A percentile compares a stretch with the other conserved stretches of the same genome.
These are phyloP conservation scores for Diaporthe australafricana DNA, from an alignment of 2,329 filamentous ascomycete species.

Conservation along the genomic window DNA sequence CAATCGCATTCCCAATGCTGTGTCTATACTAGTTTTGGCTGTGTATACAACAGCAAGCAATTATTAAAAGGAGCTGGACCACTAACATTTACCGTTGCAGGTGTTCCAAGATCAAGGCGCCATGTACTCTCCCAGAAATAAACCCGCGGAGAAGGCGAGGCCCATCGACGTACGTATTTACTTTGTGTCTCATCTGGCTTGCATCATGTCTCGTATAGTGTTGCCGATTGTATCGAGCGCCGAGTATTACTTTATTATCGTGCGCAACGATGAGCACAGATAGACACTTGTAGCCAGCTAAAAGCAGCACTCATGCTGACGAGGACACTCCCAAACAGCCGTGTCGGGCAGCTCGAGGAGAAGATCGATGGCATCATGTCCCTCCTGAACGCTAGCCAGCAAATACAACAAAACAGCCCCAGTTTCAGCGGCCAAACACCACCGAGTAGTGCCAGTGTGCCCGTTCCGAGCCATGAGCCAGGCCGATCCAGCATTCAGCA, in stretches of 20 bases:
- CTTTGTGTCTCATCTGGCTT: neutral
- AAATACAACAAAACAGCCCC: slow-evolving; percentile 40
- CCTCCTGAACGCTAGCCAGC: slow-evolving; percentile 48
- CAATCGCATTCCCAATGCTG: neutral
- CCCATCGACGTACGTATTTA: slow-evolving; percentile 48
- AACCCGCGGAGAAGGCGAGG: slow-evolving; percentile 50
- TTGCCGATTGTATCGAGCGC: neutral
- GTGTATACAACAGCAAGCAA: neutral
- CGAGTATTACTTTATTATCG: neutral
- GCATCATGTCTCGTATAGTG: neutral
- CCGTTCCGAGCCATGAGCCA: slow-evolving; percentile 18
- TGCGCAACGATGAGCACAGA: too few species aligned
- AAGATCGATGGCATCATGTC: slow-evolving; percentile 55
- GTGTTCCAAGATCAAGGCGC: slow-evolving; percentile 49
- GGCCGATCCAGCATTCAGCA: slow-evolving; percentile 35
- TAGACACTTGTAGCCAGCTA: neutral
- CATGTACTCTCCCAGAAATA: slow-evolving; percentile 49
- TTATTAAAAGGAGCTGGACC: too few species aligned
- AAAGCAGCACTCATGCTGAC: neutral
- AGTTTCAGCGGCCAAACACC: slow-evolving; percentile 36
- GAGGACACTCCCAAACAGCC: slow-evolving; percentile 39
- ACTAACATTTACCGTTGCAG: slow-evolving; percentile 40
- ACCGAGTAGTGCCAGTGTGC: slow-evolving; percentile 26
- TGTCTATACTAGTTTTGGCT: neutral
- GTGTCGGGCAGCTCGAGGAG: slow-evolving; percentile 52